Conservation (phyloP, 116 monocot genomes). For the Cymodocea nodosa region DNA sequence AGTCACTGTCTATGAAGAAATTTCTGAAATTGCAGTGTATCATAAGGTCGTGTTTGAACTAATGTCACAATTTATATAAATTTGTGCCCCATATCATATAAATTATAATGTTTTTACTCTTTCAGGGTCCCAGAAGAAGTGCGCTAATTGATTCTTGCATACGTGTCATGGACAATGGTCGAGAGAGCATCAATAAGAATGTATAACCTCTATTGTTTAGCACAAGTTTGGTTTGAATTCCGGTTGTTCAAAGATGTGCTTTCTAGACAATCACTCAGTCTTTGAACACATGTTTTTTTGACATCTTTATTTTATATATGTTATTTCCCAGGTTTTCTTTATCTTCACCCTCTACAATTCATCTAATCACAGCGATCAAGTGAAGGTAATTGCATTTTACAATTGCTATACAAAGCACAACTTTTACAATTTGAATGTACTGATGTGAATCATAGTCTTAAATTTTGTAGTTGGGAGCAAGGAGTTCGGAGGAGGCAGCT, state of each 20-base stretch:
- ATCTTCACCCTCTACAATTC: constrained; percentile 76
- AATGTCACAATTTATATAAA: neutral
- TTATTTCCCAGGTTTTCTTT: constrained; percentile 62
- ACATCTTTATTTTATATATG: neutral
- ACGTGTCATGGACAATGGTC: constrained; percentile 68
- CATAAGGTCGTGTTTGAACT: neutral
- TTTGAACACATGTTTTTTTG: neutral
- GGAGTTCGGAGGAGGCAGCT: constrained; percentile 84
- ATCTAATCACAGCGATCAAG: constrained; percentile 61
- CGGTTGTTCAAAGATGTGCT: neutral
- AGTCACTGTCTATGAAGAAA: neutral
- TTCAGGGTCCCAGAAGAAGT: constrained; percentile 59
- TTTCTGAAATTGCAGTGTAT: neutral
- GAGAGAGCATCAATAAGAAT: constrained; percentile 62
- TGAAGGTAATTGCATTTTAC: constrained; percentile 47
- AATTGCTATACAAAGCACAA: neutral
- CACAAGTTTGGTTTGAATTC: neutral
- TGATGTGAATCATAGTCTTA: neutral
- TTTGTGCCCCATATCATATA: neutral
- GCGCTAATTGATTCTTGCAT: constrained; percentile 63
- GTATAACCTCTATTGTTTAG: constrained; percentile 19
- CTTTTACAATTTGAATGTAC: neutral
- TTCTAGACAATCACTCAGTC: too few relatives aligned
- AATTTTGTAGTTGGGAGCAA: constrained; percentile 61
- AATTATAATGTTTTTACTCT: neutral